A percentile compares a stretch with the other conserved stretches of the same genome.
phyloP scores from a whole-genome alignment of 176 grass and related monocot species.

The Ananas comosus region DNA sequence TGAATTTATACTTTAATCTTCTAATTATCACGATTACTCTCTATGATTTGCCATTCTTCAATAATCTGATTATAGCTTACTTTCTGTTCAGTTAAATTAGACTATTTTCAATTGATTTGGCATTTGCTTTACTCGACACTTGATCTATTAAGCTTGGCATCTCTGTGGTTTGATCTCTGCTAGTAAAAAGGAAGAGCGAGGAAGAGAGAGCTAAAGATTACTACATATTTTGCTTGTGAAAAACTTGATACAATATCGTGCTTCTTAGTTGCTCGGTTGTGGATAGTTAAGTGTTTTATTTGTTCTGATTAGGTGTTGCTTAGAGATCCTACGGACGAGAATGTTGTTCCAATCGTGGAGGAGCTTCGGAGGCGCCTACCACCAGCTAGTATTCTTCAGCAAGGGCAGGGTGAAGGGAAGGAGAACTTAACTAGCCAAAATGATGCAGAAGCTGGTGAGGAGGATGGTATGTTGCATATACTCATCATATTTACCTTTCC shows the following conservation, averaged over 20 bases:
- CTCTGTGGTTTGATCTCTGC: neutral
- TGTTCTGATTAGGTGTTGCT: constrained; percentile 55
- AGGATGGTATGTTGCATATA: constrained; percentile 59
- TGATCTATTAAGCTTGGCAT: neutral
- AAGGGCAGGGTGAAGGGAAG: constrained; percentile 29
- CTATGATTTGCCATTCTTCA: no score
- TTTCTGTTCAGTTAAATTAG: neutral
- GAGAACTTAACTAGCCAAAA: constrained; percentile 48
- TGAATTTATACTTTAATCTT: neutral
- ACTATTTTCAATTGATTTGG: no score
- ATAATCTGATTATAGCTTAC: neutral
- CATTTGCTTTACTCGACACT: no score
- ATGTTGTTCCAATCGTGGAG: constrained; percentile 80
- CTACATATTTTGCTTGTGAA: neutral
- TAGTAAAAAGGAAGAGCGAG: neutral
- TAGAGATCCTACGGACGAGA: constrained; percentile 73
- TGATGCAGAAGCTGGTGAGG: constrained; percentile 63
- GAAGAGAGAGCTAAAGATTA: neutral
- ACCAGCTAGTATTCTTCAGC: constrained; percentile 30
- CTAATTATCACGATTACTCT: neutral
- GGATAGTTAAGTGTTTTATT: constrained; percentile 7
- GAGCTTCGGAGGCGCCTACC: constrained; percentile 64
- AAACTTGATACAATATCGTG: neutral
- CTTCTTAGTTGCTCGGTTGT: neutral
- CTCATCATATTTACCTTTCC: constrained; percentile 5